Percentiles rank a stretch among this genome's conserved stretches.
These are phyloP conservation scores for Hortiboletus campestris DNA, from an alignment of 768 basidiomycete genomes.

Conservation along the genomic window DNA sequence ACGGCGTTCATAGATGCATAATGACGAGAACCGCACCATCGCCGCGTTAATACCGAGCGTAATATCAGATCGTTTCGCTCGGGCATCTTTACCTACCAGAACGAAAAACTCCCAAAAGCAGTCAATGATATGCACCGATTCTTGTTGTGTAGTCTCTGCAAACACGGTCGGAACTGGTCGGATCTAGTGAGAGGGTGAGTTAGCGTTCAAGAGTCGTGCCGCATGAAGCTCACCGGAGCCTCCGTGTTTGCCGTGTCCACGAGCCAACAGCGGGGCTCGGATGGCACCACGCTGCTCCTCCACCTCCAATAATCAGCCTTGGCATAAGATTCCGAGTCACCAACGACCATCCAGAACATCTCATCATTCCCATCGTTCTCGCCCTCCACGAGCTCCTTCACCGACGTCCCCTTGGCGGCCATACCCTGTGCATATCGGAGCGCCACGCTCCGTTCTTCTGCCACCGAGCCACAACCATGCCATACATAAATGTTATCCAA, in stretches of 20 bases:
- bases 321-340: conserved; percentile 65
- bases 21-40: conserved; percentile 39
- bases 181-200: conserved; percentile 38
- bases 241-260: conserved; percentile 41
- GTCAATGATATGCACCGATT: conserved; percentile 64
- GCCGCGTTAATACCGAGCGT: conserved; percentile 57
- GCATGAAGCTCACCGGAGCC: conserved; percentile 39
- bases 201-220: neutral
- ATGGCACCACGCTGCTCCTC: conserved; percentile 42
- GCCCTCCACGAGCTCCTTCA: conserved; percentile 64
- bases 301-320: conserved; percentile 84
- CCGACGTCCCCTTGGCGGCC: conserved; percentile 33
- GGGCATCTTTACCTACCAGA: conserved; percentile 64
- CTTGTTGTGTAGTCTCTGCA: conserved; percentile 36
- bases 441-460: conserved; percentile 60
- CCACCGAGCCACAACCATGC: conserved; percentile 71
- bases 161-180: conserved; percentile 43
- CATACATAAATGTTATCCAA: conserved; percentile 75
- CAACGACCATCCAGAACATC: conserved; percentile 85
- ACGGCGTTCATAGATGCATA: neutral
- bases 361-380: conserved; percentile 62
- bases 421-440: conserved; percentile 56
- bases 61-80: conserved; percentile 58
- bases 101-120: conserved; percentile 82
- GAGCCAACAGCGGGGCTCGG: conserved; percentile 59